Conservation (phyloP, 805 yeast species). For the Candida maesae region DNA sequence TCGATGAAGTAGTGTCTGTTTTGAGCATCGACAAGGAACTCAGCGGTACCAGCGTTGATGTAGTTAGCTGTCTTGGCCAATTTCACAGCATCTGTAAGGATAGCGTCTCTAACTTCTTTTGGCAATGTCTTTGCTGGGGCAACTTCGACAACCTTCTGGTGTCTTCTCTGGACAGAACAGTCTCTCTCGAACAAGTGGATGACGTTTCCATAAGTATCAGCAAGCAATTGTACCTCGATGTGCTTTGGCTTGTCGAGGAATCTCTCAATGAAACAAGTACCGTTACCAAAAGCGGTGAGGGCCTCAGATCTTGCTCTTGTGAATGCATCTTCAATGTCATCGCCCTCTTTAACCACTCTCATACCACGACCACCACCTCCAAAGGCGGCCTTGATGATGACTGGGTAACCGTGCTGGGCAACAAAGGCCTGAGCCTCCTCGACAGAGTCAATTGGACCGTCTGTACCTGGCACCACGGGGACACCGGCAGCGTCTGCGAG, state of each 20-base stretch:
- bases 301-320: constrained; percentile 94
- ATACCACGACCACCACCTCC: constrained; percentile 99
- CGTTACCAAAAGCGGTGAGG: constrained; percentile 93
- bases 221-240: constrained; percentile 94
- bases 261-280: constrained; percentile 96
- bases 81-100: constrained; percentile 90
- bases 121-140: constrained; percentile 97
- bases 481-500: constrained; percentile 79
- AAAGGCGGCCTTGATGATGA: constrained; percentile 96
- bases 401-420: constrained; percentile 85
- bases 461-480: constrained; percentile 97
- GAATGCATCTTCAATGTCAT: constrained; percentile 87
- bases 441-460: constrained; percentile 85
- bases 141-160: constrained; percentile 96
- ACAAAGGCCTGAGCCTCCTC: constrained; percentile 81
- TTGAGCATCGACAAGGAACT: constrained; percentile 88
- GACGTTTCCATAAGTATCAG: constrained; percentile 91
- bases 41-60: constrained; percentile 98
- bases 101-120: constrained; percentile 78
- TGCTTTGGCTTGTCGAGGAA: constrained; percentile 95
- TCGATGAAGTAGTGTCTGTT: constrained; percentile 97
- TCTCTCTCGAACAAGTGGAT: constrained; percentile 96
- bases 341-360: constrained; percentile 98
- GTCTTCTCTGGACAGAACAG: constrained; percentile 99
- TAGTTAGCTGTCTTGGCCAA: constrained; percentile 86